These are phyloP conservation scores for Pythium utonaiense DNA, from an alignment of 352 stramenopile genomes.

Conservation along the genomic window DNA sequence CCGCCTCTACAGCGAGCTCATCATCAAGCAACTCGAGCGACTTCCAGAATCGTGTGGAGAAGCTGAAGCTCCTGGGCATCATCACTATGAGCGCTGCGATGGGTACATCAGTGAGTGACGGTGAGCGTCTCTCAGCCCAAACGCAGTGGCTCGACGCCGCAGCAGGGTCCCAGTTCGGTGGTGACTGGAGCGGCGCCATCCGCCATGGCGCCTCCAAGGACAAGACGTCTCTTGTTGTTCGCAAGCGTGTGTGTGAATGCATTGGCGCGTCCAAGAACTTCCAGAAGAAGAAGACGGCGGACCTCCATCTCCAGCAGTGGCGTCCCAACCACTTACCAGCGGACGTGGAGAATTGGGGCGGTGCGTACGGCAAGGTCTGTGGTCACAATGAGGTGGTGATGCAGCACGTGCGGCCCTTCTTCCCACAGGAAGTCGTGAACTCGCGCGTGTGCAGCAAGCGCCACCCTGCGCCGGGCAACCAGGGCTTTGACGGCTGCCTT, in stretches of 20 bases:
- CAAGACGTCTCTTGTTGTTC: constrained; percentile 51
- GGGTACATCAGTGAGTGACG: constrained; percentile 38
- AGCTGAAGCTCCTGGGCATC: constrained; percentile 61
- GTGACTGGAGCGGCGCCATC: constrained; percentile 58
- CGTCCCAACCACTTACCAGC: constrained; percentile 65
- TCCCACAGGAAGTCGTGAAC: constrained; percentile 86
- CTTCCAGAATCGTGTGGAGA: constrained; percentile 48
- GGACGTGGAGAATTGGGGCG: constrained; percentile 76
- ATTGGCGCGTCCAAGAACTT: neutral
- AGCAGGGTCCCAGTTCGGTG: constrained; percentile 36
- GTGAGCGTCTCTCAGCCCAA: constrained; percentile 66
- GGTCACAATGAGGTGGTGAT: constrained; percentile 90
- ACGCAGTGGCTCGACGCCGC: constrained; percentile 84
- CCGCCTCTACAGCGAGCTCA: neutral
- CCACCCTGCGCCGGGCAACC: constrained; percentile 82
- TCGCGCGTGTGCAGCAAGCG: constrained; percentile 78
- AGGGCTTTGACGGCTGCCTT: constrained; percentile 87
- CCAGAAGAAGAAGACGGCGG: constrained; percentile 9
- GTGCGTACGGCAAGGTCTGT: constrained; percentile 80
- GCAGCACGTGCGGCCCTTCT: constrained; percentile 80
- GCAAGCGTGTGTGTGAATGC: constrained; percentile 33
- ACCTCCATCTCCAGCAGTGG: constrained; percentile 44
- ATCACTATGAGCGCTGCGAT: constrained; percentile 56
- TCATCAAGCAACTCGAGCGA: constrained; percentile 7
- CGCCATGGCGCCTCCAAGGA: constrained; percentile 80